Percentiles rank a stretch among this genome's conserved stretches.
Evolutionary conservation across 225 moss, liverwort and hornwort species (phyloP).

Genomic region (Antitrichia curtipendula): DNA sequence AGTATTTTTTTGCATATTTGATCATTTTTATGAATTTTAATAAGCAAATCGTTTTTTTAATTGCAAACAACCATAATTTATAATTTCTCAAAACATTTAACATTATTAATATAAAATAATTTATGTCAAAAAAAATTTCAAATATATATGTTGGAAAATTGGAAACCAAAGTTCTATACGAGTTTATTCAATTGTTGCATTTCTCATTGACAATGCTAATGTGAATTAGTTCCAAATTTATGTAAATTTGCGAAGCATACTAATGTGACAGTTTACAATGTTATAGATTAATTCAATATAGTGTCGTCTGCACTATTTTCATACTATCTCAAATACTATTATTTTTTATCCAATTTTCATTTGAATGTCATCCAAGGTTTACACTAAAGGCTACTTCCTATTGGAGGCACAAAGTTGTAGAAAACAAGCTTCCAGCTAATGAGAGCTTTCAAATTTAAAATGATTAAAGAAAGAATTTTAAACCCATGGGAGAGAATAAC

Average conservation of each 20-base stretch:
- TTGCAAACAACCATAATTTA: neutral
- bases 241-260: rapidly evolving
- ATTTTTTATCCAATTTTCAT: neutral
- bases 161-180: neutral
- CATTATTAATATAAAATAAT: neutral
- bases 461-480: neutral
- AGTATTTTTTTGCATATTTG: neutral
- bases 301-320: rapidly evolving
- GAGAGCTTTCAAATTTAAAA: neutral
- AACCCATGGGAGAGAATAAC: rapidly evolving
- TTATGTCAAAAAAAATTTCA: neutral
- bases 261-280: rapidly evolving
- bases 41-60: neutral
- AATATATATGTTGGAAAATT: rapidly evolving
- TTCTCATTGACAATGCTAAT: rapidly evolving
- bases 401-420: neutral
- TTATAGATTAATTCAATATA: neutral
- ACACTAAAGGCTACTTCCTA: neutral
- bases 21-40: neutral
- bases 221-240: neutral
- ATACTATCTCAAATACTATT: neutral
- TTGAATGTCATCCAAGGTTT: neutral
- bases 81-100: neutral
- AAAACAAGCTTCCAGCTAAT: neutral
- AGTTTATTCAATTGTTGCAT: rapidly evolving